Evolutionary conservation across 805 yeast genomes (phyloP).

Genomic region (Ogataea siamensis): DNA sequence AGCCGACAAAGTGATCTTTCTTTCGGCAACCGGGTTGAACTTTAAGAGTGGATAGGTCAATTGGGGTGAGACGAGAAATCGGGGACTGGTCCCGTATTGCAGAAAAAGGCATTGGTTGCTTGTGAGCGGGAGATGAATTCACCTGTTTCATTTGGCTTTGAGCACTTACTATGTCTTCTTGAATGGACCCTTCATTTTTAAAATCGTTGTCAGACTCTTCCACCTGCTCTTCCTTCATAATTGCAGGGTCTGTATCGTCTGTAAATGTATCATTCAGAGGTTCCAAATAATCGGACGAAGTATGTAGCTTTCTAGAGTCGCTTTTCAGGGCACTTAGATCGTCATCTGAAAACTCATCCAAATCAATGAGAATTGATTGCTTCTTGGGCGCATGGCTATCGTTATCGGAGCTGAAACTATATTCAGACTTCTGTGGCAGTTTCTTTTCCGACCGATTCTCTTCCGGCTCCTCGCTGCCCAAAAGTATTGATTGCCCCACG

Average conservation of each 20-base stretch:
- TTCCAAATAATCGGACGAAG: conserved; percentile 13
- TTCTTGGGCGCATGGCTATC: no score
- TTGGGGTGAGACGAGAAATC: conserved; percentile 5
- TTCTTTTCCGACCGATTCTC: no score
- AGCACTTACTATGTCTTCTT: conserved; percentile 2
- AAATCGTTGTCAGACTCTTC: conserved; percentile 19
- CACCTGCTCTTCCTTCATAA: conserved; percentile 4
- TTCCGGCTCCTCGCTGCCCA: conserved; percentile 12
- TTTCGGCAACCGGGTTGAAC: not conserved
- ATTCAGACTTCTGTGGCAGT: no score
- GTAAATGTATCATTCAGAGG: conserved; percentile 14
- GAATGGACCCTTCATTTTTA: conserved; percentile 7
- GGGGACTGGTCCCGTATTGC: not conserved
- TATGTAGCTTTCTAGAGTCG: conserved; percentile 7
- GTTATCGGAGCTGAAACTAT: no score
- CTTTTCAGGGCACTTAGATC: conserved; percentile 11
- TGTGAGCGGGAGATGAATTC: conserved; percentile 5
- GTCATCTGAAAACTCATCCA: conserved; percentile 20
- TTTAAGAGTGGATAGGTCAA: not conserved
- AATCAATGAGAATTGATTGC: conserved; percentile 14
- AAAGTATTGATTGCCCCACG: conserved; percentile 12
- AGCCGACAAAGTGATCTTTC: conserved; percentile 26
- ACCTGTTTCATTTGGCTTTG: conserved; percentile 3
- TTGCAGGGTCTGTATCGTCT: conserved; percentile 12
- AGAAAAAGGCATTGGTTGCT: conserved; percentile 2